phyloP scores from a whole-genome alignment of 1,284 basidiomycete species.

The Meripilus lineatus region DNA sequence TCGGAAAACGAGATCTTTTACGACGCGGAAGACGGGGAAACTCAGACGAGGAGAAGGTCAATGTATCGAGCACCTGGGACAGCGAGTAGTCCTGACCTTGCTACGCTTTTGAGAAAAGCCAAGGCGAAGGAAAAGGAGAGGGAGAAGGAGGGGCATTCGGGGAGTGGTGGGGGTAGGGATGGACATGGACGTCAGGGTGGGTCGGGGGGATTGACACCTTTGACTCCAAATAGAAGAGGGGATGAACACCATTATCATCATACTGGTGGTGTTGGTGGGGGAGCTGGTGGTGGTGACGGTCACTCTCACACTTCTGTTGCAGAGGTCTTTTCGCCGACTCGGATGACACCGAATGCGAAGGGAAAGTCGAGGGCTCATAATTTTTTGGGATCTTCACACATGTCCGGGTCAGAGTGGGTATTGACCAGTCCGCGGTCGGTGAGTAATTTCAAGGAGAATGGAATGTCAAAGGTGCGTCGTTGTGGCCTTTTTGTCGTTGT shows the following conservation, averaged over 20 bases:
- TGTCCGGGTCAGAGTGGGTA: conserved; percentile 45
- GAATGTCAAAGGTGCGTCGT: conserved; percentile 41
- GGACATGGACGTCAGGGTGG: conserved; percentile 33
- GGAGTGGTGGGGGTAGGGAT: too few relatives aligned
- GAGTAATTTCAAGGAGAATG: conserved; percentile 35
- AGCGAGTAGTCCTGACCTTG: conserved; percentile 84
- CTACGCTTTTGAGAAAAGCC: conserved; percentile 76
- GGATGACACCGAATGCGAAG: conserved; percentile 6
- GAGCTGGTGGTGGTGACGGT: not conserved
- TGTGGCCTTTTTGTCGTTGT: too few relatives aligned
- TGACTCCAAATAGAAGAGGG: conserved; percentile 16
- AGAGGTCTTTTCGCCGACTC: conserved; percentile 2
- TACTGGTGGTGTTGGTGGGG: conserved; percentile 3
- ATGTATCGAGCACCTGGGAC: conserved; percentile 86
- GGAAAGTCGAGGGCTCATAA: conserved; percentile 7
- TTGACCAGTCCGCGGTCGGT: conserved; percentile 32
- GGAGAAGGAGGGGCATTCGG: conserved; percentile 43
- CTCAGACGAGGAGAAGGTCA: conserved; percentile 71
- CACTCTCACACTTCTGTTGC: not conserved
- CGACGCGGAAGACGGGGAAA: conserved; percentile 60
- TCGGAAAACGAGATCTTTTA: conserved; percentile 55
- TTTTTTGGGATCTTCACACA: not conserved
- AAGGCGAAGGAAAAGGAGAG: conserved; percentile 44
- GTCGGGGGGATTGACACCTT: not conserved
- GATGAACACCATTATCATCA: too few relatives aligned